Evolutionary conservation across 2,329 filamentous ascomycete genomes (phyloP), one percentile per base, ranked within the genome.

Genomic region (Pezicula rhizophila): DNA sequence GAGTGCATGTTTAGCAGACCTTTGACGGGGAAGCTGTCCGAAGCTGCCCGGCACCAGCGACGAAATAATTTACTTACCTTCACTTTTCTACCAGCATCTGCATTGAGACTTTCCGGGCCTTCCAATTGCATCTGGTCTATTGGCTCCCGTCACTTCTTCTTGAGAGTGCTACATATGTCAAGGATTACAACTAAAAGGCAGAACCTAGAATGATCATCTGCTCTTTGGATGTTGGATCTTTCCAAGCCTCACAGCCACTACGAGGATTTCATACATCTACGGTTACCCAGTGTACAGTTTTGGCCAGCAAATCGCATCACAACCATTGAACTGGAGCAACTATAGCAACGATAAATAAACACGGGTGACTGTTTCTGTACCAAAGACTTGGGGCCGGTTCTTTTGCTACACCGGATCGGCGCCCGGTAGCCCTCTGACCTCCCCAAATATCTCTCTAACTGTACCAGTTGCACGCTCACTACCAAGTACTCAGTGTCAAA

Each of bases 121-220:
- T 31, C 14, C 46, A 17, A 15, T 33, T 31, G 28, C 28, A 31
- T 31, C 28, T 23, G 37, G 39, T 42, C 31, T 39, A 54, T 49
- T 54, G 49, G 52, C 34, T 46, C 18, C 17, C 41, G 17, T 8
- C 5, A 17, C 38, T 47, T 28, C 18, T 38, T 38, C 14, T 37
- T 31, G n/a, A 42, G 37, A 25, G 26, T 43, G 12, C 15, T 40
- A 18, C 20, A 26, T 10, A 12, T 31, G 28, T 31, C 28, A 31
- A 31, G 28, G 28, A 31, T 12, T 31, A 5, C 12, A 12, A 31
- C 11, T 8, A 11, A 12, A 31, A 31, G 28, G 28, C 7, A 10
- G 28, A 31, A 31, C 15, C 41, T 41, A 10, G 39, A 23, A 47
- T 53, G 54, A 50, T 56, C 54, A 56, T 53, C 50, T 56, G 54